Evolutionary conservation across 1,139 yeast species (phyloP).

Genomic region (Kurtzmaniella quercitrusa): DNA sequence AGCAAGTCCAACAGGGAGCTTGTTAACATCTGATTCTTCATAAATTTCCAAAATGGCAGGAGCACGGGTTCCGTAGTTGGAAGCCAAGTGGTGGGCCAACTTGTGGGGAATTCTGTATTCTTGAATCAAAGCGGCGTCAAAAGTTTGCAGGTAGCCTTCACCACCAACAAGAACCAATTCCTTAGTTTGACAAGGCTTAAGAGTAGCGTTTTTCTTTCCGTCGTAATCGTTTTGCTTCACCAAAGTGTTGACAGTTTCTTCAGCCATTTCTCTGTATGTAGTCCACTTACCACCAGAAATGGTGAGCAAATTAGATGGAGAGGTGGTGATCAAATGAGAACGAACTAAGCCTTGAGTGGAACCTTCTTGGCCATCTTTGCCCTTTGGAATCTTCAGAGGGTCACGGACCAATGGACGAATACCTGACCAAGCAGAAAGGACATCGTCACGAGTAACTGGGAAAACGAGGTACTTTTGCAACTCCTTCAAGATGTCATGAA

Average conservation of each 20-base stretch:
- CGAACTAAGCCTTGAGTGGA: conserved; percentile 84
- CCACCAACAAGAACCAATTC: conserved; percentile 72
- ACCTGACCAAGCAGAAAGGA: conserved; percentile 95
- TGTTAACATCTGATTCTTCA: conserved; percentile 48
- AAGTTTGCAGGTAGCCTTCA: conserved; percentile 59
- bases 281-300: conserved; percentile 99
- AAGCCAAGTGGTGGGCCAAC: conserved; percentile 78
- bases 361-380: conserved; percentile 37
- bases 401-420: conserved; percentile 92
- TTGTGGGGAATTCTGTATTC: conserved; percentile 69
- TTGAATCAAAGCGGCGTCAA: conserved; percentile 78
- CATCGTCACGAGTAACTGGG: conserved; percentile 87
- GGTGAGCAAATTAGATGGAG: conserved; percentile 75
- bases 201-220: conserved; percentile 21
- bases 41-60: conserved; percentile 70
- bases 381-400: conserved; percentile 58
- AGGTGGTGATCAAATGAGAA: conserved; percentile 74
- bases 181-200: conserved; percentile 63
- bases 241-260: conserved; percentile 82
- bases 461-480: conserved; percentile 85
- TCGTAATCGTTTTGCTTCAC: conserved; percentile 48
- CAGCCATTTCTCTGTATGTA: conserved; percentile 96
- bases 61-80: conserved; percentile 88
- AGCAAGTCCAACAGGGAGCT: conserved; percentile 62
- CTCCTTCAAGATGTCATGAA: conserved; percentile 82